phyloP scores from a whole-genome alignment of 768 basidiomycete species.

The Leccinellum luteum region DNA sequence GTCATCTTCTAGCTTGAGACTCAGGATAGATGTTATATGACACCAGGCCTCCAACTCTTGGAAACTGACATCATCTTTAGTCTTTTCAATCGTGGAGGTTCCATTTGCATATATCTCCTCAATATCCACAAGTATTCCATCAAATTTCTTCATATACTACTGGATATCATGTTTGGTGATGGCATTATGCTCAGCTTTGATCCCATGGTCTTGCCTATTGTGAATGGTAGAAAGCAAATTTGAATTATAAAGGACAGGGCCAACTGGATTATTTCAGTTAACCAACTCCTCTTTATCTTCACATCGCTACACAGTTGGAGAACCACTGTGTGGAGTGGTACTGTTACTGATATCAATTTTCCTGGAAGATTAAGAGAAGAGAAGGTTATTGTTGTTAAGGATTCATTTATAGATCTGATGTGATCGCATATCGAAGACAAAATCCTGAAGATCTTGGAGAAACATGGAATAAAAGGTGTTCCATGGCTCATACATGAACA shows the following conservation, averaged over 20 bases:
- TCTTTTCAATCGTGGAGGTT: conserved; percentile 3
- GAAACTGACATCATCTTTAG: background rate
- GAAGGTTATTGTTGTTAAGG: background rate
- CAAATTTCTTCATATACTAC: background rate
- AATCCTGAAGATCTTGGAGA: background rate
- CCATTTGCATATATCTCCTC: background rate
- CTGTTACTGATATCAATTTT: background rate
- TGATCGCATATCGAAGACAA: background rate
- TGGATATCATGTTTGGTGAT: background rate
- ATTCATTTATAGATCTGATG: background rate
- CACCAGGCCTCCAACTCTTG: background rate
- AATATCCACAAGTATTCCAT: conserved; percentile 1
- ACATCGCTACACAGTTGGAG: background rate
- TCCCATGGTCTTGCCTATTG: background rate
- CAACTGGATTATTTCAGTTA: background rate
- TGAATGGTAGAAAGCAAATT: background rate
- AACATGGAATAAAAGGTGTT: background rate
- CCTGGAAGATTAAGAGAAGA: background rate
- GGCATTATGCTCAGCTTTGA: background rate
- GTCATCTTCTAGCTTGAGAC: background rate
- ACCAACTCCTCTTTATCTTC: background rate
- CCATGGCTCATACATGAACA: background rate
- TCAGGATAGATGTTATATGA: background rate
- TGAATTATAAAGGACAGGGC: background rate
- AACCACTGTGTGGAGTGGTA: background rate